Conservation (phyloP, 2,329 filamentous ascomycete genomes). For the Pseudopithomyces maydicus region DNA sequence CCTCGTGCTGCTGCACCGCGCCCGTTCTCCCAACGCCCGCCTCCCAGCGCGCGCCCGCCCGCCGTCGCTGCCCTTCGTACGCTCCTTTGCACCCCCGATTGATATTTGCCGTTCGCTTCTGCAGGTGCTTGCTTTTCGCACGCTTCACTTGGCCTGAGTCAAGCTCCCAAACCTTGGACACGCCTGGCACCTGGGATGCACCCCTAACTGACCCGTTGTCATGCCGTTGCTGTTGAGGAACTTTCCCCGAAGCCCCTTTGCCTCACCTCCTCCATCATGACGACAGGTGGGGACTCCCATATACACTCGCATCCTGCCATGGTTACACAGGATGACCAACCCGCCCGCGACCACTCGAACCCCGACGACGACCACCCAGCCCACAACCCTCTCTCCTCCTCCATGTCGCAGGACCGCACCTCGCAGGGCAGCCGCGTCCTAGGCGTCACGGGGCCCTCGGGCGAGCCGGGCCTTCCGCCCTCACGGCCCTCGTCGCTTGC, state of each 20-base stretch:
- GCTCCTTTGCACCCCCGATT: conserved; percentile 9
- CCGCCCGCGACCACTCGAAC: conserved; percentile 69
- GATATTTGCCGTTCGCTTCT: conserved; percentile 11
- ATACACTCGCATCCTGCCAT: conserved; percentile 22
- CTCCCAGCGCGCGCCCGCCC: not conserved
- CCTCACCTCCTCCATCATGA: conserved; percentile 39
- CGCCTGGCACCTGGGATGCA: conserved; percentile 10
- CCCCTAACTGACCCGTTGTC: conserved; percentile 30
- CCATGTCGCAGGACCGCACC: conserved; percentile 33
- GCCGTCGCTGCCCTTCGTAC: conserved; percentile 10
- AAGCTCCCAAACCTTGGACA: conserved; percentile 20
- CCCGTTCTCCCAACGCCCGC: not conserved
- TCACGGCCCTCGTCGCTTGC: conserved; percentile 51
- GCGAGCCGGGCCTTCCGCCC: conserved; percentile 55
- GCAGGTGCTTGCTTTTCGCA: conserved; percentile 17
- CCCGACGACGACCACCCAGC: conserved; percentile 54
- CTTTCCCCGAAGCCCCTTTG: conserved; percentile 27
- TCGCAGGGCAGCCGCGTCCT: conserved; percentile 42
- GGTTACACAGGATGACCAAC: conserved; percentile 63
- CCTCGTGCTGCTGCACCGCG: not conserved
- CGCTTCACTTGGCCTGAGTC: conserved; percentile 25
- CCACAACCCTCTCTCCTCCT: conserved; percentile 10
- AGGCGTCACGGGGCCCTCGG: conserved; percentile 52
- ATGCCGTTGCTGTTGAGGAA: conserved; percentile 34
- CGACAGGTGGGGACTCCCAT: conserved; percentile 20